phyloP scores from a whole-genome alignment of 73 alveolate species.

The Blepharisma stoltei region DNA sequence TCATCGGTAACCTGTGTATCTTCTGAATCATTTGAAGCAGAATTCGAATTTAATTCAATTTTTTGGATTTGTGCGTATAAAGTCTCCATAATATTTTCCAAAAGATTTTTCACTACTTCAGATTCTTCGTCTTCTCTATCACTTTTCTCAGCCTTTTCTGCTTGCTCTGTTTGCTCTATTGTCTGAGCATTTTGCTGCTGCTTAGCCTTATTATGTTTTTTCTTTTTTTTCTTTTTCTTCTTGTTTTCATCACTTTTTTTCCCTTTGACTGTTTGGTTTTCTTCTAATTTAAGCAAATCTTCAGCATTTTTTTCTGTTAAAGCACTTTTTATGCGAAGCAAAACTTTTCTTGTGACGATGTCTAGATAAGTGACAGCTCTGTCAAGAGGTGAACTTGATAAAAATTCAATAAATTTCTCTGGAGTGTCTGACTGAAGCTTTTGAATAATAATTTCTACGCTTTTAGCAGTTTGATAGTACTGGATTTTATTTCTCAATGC shows the following conservation, averaged over 20 bases:
- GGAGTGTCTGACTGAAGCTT: not conserved
- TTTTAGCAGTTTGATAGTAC: not conserved
- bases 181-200: no score
- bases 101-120: no score
- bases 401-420: slow-evolving; percentile 23
- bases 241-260: not conserved
- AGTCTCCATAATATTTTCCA: no score
- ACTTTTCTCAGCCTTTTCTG: no score
- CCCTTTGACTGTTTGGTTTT: not conserved
- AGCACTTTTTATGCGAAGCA: slow-evolving; percentile 3
- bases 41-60: no score
- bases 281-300: slow-evolving; percentile 4
- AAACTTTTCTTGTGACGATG: slow-evolving; percentile 27
- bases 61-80: no score
- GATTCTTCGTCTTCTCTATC: no score
- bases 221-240: slow-evolving; percentile 19
- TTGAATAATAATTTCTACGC: not conserved
- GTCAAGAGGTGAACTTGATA: slow-evolving; percentile 24
- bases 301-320: slow-evolving; percentile 26
- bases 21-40: no score
- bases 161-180: no score
- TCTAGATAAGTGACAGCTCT: slow-evolving; percentile 25
- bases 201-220: not conserved
- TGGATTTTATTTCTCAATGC: not conserved
- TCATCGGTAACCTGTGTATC: no score